phyloP scores from a whole-genome alignment of 2,329 filamentous ascomycete genomes.

The Triangularia verruculosa region DNA sequence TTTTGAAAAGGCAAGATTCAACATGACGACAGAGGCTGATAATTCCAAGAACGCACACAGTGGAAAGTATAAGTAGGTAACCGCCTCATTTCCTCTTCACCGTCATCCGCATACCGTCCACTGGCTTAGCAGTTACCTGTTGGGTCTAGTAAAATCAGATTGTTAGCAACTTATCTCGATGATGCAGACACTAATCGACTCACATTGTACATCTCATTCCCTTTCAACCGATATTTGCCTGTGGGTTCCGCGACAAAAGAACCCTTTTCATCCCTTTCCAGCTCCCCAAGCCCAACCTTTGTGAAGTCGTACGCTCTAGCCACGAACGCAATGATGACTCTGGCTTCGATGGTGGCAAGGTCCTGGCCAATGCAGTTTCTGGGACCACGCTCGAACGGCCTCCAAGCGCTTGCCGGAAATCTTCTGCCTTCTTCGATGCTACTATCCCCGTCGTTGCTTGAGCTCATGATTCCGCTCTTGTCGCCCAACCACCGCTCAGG shows the following conservation, averaged over 20 bases:
- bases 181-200: constrained; percentile 15
- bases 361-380: constrained; percentile 55
- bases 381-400: constrained; percentile 52
- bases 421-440: constrained; percentile 5
- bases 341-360: constrained; percentile 42
- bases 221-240: constrained; percentile 10
- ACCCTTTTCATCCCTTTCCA: constrained; percentile 26
- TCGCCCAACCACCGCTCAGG: constrained; percentile 42
- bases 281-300: constrained; percentile 34
- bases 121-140: constrained; percentile 31
- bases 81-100: constrained; percentile 16
- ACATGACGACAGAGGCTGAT: too few species aligned
- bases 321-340: constrained; percentile 33
- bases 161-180: background rate
- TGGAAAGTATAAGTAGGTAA: too few species aligned
- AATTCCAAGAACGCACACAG: too few species aligned
- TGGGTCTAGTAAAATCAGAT: constrained; percentile 22
- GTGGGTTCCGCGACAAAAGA: constrained; percentile 23
- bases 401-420: constrained; percentile 43
- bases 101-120: constrained; percentile 30
- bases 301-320: constrained; percentile 33
- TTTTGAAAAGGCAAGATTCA: too few species aligned
- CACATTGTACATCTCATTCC: constrained; percentile 29
- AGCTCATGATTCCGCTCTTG: constrained; percentile 14
- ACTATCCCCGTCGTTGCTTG: background rate